Conservation (phyloP, 257 asterid genomes). For the Solanum rostratum region DNA sequence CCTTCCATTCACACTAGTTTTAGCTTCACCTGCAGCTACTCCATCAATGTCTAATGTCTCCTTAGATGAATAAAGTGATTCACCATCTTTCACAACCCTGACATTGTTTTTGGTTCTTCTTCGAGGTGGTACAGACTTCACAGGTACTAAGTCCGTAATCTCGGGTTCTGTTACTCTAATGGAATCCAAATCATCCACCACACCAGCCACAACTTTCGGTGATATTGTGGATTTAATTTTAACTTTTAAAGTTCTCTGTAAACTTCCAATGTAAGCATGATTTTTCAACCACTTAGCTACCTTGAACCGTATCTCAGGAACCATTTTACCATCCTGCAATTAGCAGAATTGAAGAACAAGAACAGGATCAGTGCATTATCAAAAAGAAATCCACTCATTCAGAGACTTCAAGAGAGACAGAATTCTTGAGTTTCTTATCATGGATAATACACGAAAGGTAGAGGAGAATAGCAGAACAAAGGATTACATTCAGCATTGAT, state of each 20-base stretch:
- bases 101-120: conserved; percentile 66
- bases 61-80: conserved; percentile 14
- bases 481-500: conserved; percentile 50
- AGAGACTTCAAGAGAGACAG: neutral
- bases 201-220: conserved; percentile 33
- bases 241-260: conserved; percentile 39
- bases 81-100: conserved; percentile 34
- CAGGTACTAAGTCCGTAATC: conserved; percentile 44
- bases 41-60: conserved; percentile 21
- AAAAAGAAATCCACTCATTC: neutral
- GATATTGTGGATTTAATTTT: conserved; percentile 27
- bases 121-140: conserved; percentile 68
- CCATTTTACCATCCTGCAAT: conserved; percentile 53
- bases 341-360: neutral
- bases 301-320: conserved; percentile 48
- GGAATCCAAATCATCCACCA: conserved; percentile 31
- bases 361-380: neutral
- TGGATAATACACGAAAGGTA: conserved; percentile 1
- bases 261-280: conserved; percentile 47
- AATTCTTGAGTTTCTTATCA: conserved; percentile 1
- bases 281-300: conserved; percentile 61
- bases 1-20: conserved; percentile 16
- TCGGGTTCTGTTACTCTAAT: conserved; percentile 37
- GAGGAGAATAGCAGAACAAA: neutral
- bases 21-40: conserved; percentile 14